A percentile compares a stretch with the other conserved stretches of the same genome.
Evolutionary conservation across 2,329 filamentous ascomycete genomes (phyloP).

Genomic region (Lachnellula occidentalis): DNA sequence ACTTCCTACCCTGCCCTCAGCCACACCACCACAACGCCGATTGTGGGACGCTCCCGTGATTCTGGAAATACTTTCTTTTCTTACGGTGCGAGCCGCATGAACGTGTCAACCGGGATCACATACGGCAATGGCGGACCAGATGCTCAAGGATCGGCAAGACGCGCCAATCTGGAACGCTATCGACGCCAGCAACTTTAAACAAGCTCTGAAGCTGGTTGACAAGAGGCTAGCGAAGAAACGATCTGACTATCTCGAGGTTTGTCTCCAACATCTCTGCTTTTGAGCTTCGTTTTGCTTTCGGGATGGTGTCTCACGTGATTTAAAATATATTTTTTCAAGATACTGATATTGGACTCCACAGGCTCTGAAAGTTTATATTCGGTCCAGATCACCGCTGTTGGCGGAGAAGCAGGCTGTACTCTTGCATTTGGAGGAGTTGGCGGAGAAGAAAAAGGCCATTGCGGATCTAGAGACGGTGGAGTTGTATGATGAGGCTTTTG

Average conservation of each 20-base stretch:
- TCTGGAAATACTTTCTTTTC: too few species aligned
- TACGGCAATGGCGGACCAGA: slow-evolving; percentile 22
- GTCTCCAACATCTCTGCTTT: slow-evolving; percentile 2
- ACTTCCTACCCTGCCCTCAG: too few species aligned
- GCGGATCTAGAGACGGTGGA: slow-evolving; percentile 27
- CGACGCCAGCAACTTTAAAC: slow-evolving; percentile 31
- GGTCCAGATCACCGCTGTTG: slow-evolving; percentile 19
- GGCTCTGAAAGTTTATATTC: slow-evolving; percentile 31
- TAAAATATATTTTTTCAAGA: neutral
- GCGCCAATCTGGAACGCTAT: slow-evolving; percentile 31
- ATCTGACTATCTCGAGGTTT: slow-evolving; percentile 30
- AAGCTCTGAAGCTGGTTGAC: slow-evolving; percentile 32
- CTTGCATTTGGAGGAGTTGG: slow-evolving; percentile 25
- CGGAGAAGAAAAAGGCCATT: slow-evolving; percentile 17
- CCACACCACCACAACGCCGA: too few species aligned
- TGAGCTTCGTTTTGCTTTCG: neutral
- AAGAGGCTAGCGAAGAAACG: slow-evolving; percentile 30
- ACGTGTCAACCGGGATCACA: neutral
- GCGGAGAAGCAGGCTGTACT: slow-evolving; percentile 27
- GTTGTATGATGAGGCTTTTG: slow-evolving; percentile 28
- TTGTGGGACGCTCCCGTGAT: too few species aligned
- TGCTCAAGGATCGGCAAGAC: slow-evolving; percentile 27
- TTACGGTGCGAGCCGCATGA: slow-evolving; percentile 1
- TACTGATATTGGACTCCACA: slow-evolving; percentile 15
- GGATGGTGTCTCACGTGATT: slow-evolving; percentile 13